These are phyloP conservation scores for Trapa bicornis DNA, from an alignment of 345 rosid species.

Conservation along the genomic window DNA sequence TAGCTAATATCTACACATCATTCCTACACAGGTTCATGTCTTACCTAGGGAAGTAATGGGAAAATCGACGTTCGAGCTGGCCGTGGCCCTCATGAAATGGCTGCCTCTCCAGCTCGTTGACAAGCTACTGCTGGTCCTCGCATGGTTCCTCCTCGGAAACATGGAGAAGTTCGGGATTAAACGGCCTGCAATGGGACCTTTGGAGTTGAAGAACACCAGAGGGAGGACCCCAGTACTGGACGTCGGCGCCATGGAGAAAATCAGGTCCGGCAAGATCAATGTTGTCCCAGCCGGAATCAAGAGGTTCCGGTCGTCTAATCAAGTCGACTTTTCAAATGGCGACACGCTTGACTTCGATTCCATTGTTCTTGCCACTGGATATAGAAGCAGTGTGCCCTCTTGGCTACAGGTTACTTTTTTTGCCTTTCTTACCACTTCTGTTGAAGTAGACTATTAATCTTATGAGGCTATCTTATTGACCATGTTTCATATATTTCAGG, in stretches of 20 bases:
- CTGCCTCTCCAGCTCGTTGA: constrained; percentile 69
- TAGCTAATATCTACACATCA: not conserved
- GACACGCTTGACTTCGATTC: constrained; percentile 41
- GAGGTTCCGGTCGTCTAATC: constrained; percentile 26
- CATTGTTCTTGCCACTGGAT: constrained; percentile 66
- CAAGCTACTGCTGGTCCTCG: constrained; percentile 35
- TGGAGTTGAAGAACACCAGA: constrained; percentile 38
- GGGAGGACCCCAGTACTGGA: constrained; percentile 83
- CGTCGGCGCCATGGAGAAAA: constrained; percentile 60
- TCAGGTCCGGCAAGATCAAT: constrained; percentile 50
- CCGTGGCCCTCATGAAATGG: constrained; percentile 48
- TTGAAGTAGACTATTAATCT: too few species aligned
- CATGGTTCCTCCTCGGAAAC: constrained; percentile 53
- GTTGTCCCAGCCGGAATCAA: constrained; percentile 56
- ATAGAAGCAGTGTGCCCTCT: constrained; percentile 40
- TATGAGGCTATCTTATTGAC: too few species aligned
- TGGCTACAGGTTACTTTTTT: constrained; percentile 45
- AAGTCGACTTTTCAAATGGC: constrained; percentile 56
- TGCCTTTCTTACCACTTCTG: too few species aligned
- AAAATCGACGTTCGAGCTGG: constrained; percentile 52
- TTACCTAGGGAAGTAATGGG: constrained; percentile 56
- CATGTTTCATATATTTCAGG: too few species aligned
- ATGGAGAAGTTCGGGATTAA: constrained; percentile 43
- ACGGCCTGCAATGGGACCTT: constrained; percentile 59
- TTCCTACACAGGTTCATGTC: constrained; percentile 38